Evolutionary conservation across 202 grass and related monocot genomes (phyloP).

Genomic region (Zoysia matrella): DNA sequence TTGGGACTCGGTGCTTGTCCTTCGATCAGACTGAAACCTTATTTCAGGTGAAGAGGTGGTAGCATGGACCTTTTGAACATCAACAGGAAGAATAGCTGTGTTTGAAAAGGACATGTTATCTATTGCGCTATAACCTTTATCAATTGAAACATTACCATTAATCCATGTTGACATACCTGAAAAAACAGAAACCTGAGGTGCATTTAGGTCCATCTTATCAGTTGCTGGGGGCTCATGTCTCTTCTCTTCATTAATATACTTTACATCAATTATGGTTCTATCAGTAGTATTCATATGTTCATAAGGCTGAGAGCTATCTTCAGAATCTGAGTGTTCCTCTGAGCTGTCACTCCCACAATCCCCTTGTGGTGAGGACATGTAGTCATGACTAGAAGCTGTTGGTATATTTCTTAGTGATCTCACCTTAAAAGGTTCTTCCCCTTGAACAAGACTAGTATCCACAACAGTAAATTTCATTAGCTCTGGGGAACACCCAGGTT

Average conservation of each 20-base stretch:
- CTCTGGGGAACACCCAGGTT: slow-evolving; percentile 58
- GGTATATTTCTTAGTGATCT: slow-evolving; percentile 87
- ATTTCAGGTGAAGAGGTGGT: slow-evolving; percentile 61
- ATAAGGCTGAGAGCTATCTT: slow-evolving; percentile 49
- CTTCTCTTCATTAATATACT: slow-evolving; percentile 44
- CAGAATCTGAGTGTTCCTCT: slow-evolving; percentile 51
- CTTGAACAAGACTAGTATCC: slow-evolving; percentile 83
- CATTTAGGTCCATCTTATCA: slow-evolving; percentile 47
- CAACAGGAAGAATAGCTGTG: slow-evolving; percentile 52
- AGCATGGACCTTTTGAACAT: too few species aligned
- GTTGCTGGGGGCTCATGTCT: too few species aligned
- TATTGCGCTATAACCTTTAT: slow-evolving; percentile 38
- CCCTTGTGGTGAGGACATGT: slow-evolving; percentile 45
- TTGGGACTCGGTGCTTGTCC: slow-evolving; percentile 53
- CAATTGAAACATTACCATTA: slow-evolving; percentile 60
- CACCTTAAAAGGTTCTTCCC: slow-evolving; percentile 73
- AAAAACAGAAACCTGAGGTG: slow-evolving; percentile 39
- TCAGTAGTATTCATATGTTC: slow-evolving; percentile 45
- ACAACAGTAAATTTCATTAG: too few species aligned
- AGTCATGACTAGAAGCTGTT: slow-evolving; percentile 52
- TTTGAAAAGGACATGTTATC: slow-evolving; percentile 36
- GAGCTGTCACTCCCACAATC: slow-evolving; percentile 56
- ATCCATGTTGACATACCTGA: slow-evolving; percentile 19
- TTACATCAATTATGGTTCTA: slow-evolving; percentile 37
- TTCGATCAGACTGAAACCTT: slow-evolving; percentile 60